These are phyloP conservation scores for Diaporthe eres DNA, from an alignment of 2,329 filamentous ascomycete species.

Conservation along the genomic window DNA sequence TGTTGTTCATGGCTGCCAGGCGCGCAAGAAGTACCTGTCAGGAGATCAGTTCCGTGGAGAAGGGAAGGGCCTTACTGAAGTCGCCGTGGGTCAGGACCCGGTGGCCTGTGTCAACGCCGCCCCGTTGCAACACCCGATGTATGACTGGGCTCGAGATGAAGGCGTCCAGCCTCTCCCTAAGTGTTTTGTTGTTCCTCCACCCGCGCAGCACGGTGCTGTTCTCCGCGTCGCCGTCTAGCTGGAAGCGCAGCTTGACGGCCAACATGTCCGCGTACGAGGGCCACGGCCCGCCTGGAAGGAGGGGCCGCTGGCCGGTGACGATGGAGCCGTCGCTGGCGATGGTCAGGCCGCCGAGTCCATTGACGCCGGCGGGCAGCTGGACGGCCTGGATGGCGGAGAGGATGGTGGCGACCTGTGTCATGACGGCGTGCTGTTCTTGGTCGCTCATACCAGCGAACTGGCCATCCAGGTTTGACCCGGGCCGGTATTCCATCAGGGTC, in stretches of 20 bases:
- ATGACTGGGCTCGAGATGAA: slow-evolving; percentile 40
- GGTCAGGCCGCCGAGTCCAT: slow-evolving; percentile 44
- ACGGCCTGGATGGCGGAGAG: slow-evolving; percentile 44
- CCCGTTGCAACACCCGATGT: slow-evolving; percentile 30
- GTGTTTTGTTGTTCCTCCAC: slow-evolving; percentile 41
- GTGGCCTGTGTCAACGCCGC: slow-evolving; percentile 41
- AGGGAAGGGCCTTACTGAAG: slow-evolving; percentile 45
- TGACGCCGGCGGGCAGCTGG: slow-evolving; percentile 41
- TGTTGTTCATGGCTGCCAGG: slow-evolving; percentile 47
- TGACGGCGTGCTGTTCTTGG: slow-evolving; percentile 38
- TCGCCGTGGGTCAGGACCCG: slow-evolving; percentile 47
- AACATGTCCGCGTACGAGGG: slow-evolving; percentile 42
- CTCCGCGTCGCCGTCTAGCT: slow-evolving; percentile 40
- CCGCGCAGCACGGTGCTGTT: slow-evolving; percentile 43
- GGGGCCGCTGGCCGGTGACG: slow-evolving; percentile 42
- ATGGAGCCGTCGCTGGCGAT: slow-evolving; percentile 43
- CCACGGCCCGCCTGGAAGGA: slow-evolving; percentile 42
- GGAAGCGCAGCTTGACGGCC: slow-evolving; percentile 38
- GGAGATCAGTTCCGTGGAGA: background rate
- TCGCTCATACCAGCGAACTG: slow-evolving; percentile 41
- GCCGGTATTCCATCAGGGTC: slow-evolving; percentile 46
- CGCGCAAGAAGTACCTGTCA: background rate
- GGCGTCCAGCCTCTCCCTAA: slow-evolving; percentile 40
- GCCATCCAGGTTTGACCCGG: slow-evolving; percentile 44
- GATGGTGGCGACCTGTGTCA: slow-evolving; percentile 46